phyloP scores from a whole-genome alignment of 257 asterid genomes.

The Nicotiana paniculata region DNA sequence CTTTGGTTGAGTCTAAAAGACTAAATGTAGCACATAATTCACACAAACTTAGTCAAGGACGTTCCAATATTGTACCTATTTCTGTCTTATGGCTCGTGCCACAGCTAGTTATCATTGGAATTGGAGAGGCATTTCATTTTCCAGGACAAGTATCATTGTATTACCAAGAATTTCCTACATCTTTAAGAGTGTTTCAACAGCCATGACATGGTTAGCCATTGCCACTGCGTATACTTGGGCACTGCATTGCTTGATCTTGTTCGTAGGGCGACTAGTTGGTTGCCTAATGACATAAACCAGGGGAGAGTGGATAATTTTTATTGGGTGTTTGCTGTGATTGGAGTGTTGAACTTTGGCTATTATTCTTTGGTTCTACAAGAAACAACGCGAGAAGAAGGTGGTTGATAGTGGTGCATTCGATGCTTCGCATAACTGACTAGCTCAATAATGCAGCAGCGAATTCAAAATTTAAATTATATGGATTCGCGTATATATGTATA shows the following conservation, averaged over 20 bases:
- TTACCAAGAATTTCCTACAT: conserved; percentile 54
- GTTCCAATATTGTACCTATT: conserved; percentile 9
- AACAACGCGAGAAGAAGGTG: not conserved
- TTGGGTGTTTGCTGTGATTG: conserved; percentile 9
- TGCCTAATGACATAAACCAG: conserved; percentile 20
- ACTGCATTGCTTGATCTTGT: conserved; percentile 9
- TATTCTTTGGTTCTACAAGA: conserved; percentile 7
- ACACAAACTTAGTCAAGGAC: not conserved
- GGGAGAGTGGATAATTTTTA: conserved; percentile 26
- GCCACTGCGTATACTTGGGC: conserved; percentile 18
- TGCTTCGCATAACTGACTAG: not conserved
- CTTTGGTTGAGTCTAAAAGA: too few relatives aligned
- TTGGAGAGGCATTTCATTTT: conserved; percentile 62
- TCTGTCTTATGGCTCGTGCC: conserved; percentile 63
- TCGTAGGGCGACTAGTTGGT: conserved; percentile 15
- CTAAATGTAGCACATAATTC: not conserved
- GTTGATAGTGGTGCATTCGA: not conserved
- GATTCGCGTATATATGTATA: not conserved
- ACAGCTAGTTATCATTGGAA: conserved; percentile 24
- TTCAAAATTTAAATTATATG: not conserved
- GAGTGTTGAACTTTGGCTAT: conserved; percentile 13
- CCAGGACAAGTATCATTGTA: conserved; percentile 49
- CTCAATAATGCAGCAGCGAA: not conserved
- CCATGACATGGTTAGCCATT: conserved; percentile 40
- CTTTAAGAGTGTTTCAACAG: conserved; percentile 49